Evolutionary conservation across 176 grass and related monocot species (phyloP).

Genomic region (Eragrostis curvula): DNA sequence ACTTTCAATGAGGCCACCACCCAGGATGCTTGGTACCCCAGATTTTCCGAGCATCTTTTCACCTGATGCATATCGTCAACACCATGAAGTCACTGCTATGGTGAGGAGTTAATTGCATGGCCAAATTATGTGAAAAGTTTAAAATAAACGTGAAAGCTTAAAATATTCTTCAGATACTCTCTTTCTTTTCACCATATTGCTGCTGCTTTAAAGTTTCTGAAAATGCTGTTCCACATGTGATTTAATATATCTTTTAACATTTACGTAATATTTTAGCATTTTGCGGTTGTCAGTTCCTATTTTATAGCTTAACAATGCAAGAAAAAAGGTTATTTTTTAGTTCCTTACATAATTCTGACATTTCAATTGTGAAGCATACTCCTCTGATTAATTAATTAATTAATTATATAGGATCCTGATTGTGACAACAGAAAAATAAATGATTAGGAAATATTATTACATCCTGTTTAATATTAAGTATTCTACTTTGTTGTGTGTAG

Average conservation of each 20-base stretch:
- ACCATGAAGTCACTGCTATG: conserved; percentile 92
- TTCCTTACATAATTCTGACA: conserved; percentile 5
- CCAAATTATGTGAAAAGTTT: conserved; percentile 25
- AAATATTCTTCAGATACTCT: conserved; percentile 4
- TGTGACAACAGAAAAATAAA: neutral
- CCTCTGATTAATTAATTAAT: neutral
- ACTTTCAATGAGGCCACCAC: conserved; percentile 48
- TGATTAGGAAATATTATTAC: neutral
- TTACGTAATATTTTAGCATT: neutral
- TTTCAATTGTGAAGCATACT: conserved; percentile 19
- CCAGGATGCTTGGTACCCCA: conserved; percentile 43
- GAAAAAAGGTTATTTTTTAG: neutral
- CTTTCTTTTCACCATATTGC: neutral
- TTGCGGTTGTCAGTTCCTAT: neutral
- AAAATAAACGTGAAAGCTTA: conserved; percentile 8
- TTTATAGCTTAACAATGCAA: conserved; percentile 1
- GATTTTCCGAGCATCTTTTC: conserved; percentile 63
- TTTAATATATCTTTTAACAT: conserved; percentile 21
- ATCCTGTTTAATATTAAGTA: neutral
- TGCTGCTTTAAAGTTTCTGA: conserved; percentile 8
- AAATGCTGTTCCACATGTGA: conserved; percentile 6
- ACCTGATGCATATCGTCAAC: conserved; percentile 84
- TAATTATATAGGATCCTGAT: neutral
- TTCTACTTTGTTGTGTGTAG: neutral
- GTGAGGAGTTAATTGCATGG: conserved; percentile 57